These are phyloP conservation scores for Penstemon newberryi DNA, from an alignment of 257 asterid genomes.

Conservation along the genomic window DNA sequence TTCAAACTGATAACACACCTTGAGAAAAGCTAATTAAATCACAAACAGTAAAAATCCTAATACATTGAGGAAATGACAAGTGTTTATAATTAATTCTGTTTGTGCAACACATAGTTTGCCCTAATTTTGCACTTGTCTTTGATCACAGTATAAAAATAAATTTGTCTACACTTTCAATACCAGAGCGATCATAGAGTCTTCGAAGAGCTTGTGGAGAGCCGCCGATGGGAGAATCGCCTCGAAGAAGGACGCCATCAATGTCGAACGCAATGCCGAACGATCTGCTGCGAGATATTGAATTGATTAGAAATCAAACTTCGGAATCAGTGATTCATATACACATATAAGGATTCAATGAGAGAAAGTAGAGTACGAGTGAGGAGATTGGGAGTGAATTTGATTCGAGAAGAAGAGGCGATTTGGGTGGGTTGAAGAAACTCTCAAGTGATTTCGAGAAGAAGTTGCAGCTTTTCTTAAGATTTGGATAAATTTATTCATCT, in stretches of 20 bases:
- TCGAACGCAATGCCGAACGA: slow-evolving; percentile 90
- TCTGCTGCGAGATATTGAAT: slow-evolving; percentile 24
- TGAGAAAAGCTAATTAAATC: not conserved
- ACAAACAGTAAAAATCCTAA: not conserved
- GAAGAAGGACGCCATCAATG: slow-evolving; percentile 90
- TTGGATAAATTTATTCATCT: slow-evolving; percentile 33
- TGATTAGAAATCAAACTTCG: not conserved
- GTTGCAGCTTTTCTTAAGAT: slow-evolving; percentile 33
- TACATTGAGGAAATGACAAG: too few relatives aligned
- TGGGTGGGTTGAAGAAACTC: slow-evolving; percentile 27
- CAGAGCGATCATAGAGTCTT: slow-evolving; percentile 68
- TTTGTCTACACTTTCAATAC: slow-evolving; percentile 28
- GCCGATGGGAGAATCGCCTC: slow-evolving; percentile 75
- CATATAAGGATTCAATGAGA: not conserved
- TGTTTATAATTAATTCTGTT: too few relatives aligned
- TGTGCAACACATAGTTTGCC: too few relatives aligned
- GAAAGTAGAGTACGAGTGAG: slow-evolving; percentile 30
- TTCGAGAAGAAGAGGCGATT: slow-evolving; percentile 28
- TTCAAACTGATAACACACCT: not conserved
- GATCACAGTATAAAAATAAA: too few relatives aligned
- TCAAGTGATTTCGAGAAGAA: slow-evolving; percentile 26
- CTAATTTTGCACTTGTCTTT: too few relatives aligned
- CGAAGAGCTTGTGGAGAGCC: slow-evolving; percentile 76
- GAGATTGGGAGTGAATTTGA: slow-evolving; percentile 37
- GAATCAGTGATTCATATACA: not conserved